Evolutionary conservation across 1,139 yeast genomes (phyloP).

Genomic region (Blastobotrys apis): DNA sequence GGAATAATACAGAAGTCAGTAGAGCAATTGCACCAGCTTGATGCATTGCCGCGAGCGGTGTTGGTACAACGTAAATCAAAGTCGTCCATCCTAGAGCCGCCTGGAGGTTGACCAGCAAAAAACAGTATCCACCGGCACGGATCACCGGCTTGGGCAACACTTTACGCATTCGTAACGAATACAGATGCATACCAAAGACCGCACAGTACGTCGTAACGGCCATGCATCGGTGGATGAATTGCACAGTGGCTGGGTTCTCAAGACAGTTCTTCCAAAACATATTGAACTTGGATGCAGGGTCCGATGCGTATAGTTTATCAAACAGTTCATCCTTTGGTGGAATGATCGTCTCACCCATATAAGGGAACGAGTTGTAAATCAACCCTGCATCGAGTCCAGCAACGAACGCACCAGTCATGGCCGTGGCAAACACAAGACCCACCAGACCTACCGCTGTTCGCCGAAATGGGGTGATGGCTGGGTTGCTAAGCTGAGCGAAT

Average conservation of each 20-base stretch:
- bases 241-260: conserved; percentile 96
- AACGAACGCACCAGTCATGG: conserved; percentile 96
- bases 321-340: conserved; percentile 74
- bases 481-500: conserved; percentile 53
- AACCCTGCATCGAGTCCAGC: conserved; percentile 98
- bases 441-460: conserved; percentile 52
- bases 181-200: conserved; percentile 59
- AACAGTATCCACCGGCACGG: conserved; percentile 57
- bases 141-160: conserved; percentile 61
- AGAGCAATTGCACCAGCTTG: conserved; percentile 96
- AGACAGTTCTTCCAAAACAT: conserved; percentile 86
- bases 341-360: conserved; percentile 74
- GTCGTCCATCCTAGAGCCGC: conserved; percentile 84
- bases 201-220: conserved; percentile 79
- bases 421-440: conserved; percentile 73
- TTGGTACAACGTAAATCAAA: conserved; percentile 82
- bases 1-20: conserved; percentile 69
- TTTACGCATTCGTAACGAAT: conserved; percentile 45
- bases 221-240: conserved; percentile 79
- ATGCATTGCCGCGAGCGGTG: conserved; percentile 89
- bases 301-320: conserved; percentile 61
- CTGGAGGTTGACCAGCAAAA: conserved; percentile 82
- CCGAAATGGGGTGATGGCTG: conserved; percentile 57
- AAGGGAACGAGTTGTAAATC: conserved; percentile 93
- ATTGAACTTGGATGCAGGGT: conserved; percentile 42